Evolutionary conservation across 768 basidiomycete genomes (phyloP).

Genomic region (Lentinula raphanica): DNA sequence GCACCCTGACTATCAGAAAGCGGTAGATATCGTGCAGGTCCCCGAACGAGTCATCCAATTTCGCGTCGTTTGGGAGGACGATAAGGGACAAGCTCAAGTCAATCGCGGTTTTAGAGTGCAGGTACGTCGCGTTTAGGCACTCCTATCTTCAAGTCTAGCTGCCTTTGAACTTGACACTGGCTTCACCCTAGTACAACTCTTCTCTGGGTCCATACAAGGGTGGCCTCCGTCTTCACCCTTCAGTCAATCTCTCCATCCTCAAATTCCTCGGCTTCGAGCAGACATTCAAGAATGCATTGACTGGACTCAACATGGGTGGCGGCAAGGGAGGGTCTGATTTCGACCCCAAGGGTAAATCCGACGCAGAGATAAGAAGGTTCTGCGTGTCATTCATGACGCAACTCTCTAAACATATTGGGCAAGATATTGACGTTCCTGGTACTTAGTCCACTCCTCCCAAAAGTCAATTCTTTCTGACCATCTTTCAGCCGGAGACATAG

Average conservation of each 20-base stretch:
- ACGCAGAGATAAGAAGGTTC: slow-evolving; percentile 69
- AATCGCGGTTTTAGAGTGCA: slow-evolving; percentile 74
- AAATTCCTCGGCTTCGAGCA: slow-evolving; percentile 85
- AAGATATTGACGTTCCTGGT: slow-evolving; percentile 71
- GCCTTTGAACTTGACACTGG: too few species aligned
- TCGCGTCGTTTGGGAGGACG: slow-evolving; percentile 77
- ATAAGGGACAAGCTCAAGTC: slow-evolving; percentile 57
- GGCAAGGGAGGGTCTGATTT: slow-evolving; percentile 80
- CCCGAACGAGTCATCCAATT: slow-evolving; percentile 58
- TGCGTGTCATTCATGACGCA: slow-evolving; percentile 69
- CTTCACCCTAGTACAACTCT: slow-evolving; percentile 55
- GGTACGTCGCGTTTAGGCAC: slow-evolving; percentile 32
- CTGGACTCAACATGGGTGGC: slow-evolving; percentile 72
- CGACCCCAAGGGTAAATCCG: slow-evolving; percentile 77
- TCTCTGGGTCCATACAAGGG: slow-evolving; percentile 77
- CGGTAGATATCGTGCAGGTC: slow-evolving; percentile 57
- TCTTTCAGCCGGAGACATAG: slow-evolving; percentile 57
- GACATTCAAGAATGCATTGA: slow-evolving; percentile 77
- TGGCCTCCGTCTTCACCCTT: slow-evolving; percentile 72
- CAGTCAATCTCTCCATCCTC: slow-evolving; percentile 77
- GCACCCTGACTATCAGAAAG: slow-evolving; percentile 64
- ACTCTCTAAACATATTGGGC: slow-evolving; percentile 66
- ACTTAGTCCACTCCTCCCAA: slow-evolving; percentile 9
- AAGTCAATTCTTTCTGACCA: background rate
- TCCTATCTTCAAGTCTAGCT: too few species aligned